These are phyloP conservation scores for Helicocarpus griseus DNA, from an alignment of 2,329 filamentous ascomycete genomes.

Conservation along the genomic window DNA sequence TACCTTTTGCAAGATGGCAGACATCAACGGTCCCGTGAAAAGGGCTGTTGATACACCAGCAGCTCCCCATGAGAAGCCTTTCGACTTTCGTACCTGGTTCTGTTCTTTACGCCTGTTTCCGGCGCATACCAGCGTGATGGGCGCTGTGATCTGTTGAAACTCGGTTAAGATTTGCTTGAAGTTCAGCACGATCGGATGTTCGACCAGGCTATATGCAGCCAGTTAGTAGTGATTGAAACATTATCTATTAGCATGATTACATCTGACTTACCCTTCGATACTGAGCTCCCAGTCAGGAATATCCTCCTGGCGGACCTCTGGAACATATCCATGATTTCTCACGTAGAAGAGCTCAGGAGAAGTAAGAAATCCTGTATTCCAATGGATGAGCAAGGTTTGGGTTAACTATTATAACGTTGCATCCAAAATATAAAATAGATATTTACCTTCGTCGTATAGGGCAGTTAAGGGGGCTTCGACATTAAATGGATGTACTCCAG, in stretches of 20 bases:
- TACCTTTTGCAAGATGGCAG: conserved; percentile 59
- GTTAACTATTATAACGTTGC: neutral
- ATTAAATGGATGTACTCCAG: conserved; percentile 85
- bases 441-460: conserved; percentile 54
- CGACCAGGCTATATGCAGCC: conserved; percentile 50
- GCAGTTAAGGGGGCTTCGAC: conserved; percentile 72
- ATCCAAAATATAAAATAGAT: neutral
- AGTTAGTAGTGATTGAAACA: conserved; percentile 9
- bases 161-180: conserved; percentile 62
- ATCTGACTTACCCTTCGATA: conserved; percentile 54
- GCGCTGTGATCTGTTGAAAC: conserved; percentile 74
- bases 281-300: conserved; percentile 72
- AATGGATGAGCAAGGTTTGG: neutral
- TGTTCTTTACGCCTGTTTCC: conserved; percentile 90
- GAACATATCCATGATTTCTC: conserved; percentile 78
- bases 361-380: conserved; percentile 63
- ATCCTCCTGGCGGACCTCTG: conserved; percentile 60
- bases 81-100: conserved; percentile 80
- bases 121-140: conserved; percentile 82
- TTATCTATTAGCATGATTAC: neutral
- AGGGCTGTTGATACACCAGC: conserved; percentile 79
- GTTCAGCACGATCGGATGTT: conserved; percentile 62
- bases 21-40: conserved; percentile 73
- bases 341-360: conserved; percentile 86
- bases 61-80: conserved; percentile 89